Percentiles rank a stretch among this genome's conserved stretches.
Evolutionary conservation across 768 basidiomycete genomes (phyloP).

Genomic region (Tylopilus intermedius): DNA sequence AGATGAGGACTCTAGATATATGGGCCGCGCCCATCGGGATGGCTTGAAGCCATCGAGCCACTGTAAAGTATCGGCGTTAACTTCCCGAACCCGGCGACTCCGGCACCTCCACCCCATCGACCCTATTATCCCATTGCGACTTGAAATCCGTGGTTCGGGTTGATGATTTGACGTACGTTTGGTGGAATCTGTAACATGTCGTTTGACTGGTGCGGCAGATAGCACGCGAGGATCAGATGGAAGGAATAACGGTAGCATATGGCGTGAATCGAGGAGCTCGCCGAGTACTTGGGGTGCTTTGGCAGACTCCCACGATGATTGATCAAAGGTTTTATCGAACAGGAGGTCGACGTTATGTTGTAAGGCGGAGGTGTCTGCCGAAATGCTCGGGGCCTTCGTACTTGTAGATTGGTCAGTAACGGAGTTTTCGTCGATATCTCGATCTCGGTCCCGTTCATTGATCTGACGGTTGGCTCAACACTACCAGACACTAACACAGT

Average conservation of each 20-base stretch:
- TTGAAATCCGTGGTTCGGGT: conserved; percentile 34
- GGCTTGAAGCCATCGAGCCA: conserved; percentile 65
- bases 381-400: conserved; percentile 27
- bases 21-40: conserved; percentile 51
- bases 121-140: conserved; percentile 36
- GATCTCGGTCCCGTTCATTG: conserved; percentile 60
- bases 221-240: conserved; percentile 78
- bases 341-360: conserved; percentile 71
- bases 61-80: conserved; percentile 54
- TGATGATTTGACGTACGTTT: conserved; percentile 16
- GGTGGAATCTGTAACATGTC: conserved; percentile 15
- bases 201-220: conserved; percentile 58
- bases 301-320: conserved; percentile 72
- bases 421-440: conserved; percentile 27
- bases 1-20: conserved; percentile 32
- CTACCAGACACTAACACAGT: not conserved
- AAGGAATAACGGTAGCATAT: conserved; percentile 85
- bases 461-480: conserved; percentile 41
- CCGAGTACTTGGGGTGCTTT: conserved; percentile 78
- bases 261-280: conserved; percentile 86
- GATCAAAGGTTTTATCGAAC: conserved; percentile 64
- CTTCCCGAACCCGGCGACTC: conserved; percentile 56
- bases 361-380: conserved; percentile 32
- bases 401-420: conserved; percentile 37
- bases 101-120: conserved; percentile 56